Evolutionary conservation across 208 protist species (phyloP), one percentile per base, ranked within the genome.

Genomic region (Acanthamoeba sp.): DNA sequence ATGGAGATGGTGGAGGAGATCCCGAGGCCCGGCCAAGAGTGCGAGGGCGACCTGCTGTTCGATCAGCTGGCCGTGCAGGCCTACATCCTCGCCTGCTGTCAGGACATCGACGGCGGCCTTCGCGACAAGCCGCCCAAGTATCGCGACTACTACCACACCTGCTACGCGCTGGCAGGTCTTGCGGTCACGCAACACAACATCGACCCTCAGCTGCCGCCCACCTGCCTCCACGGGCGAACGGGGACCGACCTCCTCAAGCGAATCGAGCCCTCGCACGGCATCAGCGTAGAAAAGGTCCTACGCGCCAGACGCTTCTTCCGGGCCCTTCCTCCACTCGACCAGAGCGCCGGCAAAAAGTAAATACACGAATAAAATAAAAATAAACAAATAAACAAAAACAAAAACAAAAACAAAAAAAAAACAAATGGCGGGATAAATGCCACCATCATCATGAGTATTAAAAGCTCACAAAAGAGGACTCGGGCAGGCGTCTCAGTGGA

Each of bases 61-160:
- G 59, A 96, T 64, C 94, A 95, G 94, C 90, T 40, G 32, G 55
- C 80, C 18, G 50, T 98, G 38, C 95, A 97, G 50, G 91, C 96
- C 22, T 98, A 98, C 90, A 55, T 97, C 16, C 62, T 98, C 42
- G 69, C 93, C 1, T 97, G 96, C 76, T 94, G 95, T 76, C 97
- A 98, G 78, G 59, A 95, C 42, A 22, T 48, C 7, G 64, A 50
- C 3, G 96, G 96, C 48, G 96, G 97, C 48, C 52, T 98, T 36
- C 85, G 93, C 5, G 97, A 98, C 94, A 98, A 98, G 92, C 97
- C 97, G 7, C 82, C 88, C 36, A 97, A 96, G 95, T 97, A 89
- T n/a, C 93, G 90, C 48, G 98, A 98, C 91, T 97, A 94, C 90
- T 98, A 98, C 93, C 98, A 98, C 95, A 98, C 98, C 10, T 98